Conservation (phyloP, 345 rosid genomes). For the Trapa bicornis region DNA sequence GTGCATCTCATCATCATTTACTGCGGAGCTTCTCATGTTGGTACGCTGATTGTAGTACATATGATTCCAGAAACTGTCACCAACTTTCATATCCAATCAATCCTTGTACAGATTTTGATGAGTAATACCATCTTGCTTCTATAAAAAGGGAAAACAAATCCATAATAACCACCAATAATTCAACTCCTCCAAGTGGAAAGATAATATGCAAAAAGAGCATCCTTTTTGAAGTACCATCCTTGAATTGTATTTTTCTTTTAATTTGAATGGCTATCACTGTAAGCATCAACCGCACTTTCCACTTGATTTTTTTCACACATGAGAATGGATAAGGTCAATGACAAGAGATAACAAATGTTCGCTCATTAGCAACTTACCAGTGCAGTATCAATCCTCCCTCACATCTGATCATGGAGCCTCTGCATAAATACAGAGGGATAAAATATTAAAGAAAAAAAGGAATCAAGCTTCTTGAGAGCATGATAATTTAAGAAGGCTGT, state of each 20-base stretch:
- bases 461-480: not conserved
- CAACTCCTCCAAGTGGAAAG: slow-evolving; percentile 5
- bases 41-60: slow-evolving; percentile 11
- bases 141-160: slow-evolving; percentile 10
- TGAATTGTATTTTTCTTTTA: slow-evolving; percentile 15
- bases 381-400: slow-evolving; percentile 70
- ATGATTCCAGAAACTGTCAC: slow-evolving; percentile 16
- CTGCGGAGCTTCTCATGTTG: slow-evolving; percentile 5
- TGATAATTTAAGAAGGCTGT: not conserved
- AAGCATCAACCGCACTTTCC: slow-evolving; percentile 25
- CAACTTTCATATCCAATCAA: slow-evolving; percentile 15
- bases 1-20: slow-evolving; percentile 10
- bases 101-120: slow-evolving; percentile 16
- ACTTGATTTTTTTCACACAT: slow-evolving; percentile 60
- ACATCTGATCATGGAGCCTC: slow-evolving; percentile 74
- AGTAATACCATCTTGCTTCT: slow-evolving; percentile 24
- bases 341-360: slow-evolving; percentile 3
- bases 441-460: not conserved
- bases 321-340: slow-evolving; percentile 3
- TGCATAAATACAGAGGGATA: slow-evolving; percentile 20
- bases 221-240: slow-evolving; percentile 29
- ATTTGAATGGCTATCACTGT: slow-evolving; percentile 24
- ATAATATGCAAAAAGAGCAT: slow-evolving; percentile 20
- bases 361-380: slow-evolving; percentile 42
- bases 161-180: not conserved